Base-by-base conservation (phyloP, 164 flowering plant species). In the Brasenia schreberi region DNA sequence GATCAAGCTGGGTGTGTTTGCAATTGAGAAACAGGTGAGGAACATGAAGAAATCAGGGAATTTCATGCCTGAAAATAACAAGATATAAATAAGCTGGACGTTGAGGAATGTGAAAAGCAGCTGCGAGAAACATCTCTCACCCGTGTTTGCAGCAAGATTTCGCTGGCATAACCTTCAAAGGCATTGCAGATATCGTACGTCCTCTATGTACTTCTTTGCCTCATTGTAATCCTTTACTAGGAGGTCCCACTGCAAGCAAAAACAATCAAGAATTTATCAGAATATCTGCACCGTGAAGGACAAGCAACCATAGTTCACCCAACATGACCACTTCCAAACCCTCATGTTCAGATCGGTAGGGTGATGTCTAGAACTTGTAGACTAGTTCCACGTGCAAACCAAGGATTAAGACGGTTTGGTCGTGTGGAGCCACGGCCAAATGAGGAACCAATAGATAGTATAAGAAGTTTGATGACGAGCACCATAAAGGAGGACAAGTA, bases 101-200 rank as follows among this genome's bases (percentile, higher is more conserved):
- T 17, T 1, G 17, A 60, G 63, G 23, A 27, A 42, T 43, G 5
- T 52, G 19, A 18, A 27, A 6, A 52, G 19, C 44, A 68, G 45
- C 5, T 43, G 10, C 5, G 6, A 67, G 18, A 5, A 59, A 5
- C 45, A 16, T 27, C 18, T 42, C 42, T 66, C 71, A 93, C 98
- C 98, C 79, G 97, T 86, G 71, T 94, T 91, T 66, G 86, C 90
- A 19, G 96, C 93, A 73, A 95, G 97, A 81, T 95, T 95, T 5
- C 94, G 84, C 73, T 95, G 99, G 74, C 97, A 95, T 62, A 95
- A 67, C 83, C 83, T 86, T 95, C 97, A 78, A 95, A 89, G 77
- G 92, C 86, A 75, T 95, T 96, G 78, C 90, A 89, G 61, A 94
- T 89, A 69, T 92, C 78, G 85, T 42, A 94, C 80, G 76, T 94